Evolutionary conservation across 2,329 filamentous ascomycete species (phyloP).

Genomic region (Cercospora janseana): DNA sequence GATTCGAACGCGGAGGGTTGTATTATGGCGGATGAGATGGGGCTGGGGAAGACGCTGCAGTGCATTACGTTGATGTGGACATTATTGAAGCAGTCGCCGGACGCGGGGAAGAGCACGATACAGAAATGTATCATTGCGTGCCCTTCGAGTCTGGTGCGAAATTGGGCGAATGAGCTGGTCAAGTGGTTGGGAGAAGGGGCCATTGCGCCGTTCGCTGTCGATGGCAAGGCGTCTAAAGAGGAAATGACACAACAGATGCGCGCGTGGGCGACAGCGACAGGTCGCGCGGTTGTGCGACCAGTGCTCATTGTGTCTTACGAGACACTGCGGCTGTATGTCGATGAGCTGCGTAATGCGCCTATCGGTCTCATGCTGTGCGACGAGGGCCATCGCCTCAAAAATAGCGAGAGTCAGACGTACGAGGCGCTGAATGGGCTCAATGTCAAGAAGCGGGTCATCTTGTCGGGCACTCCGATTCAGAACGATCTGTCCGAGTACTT

Average conservation of each 20-base stretch:
- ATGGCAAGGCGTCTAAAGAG: constrained; percentile 93
- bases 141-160: constrained; percentile 91
- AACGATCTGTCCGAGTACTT: constrained; percentile 99
- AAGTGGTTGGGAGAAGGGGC: constrained; percentile 96
- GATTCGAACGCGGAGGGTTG: constrained; percentile 92
- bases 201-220: constrained; percentile 89
- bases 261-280: constrained; percentile 90
- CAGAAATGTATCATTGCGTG: constrained; percentile 97
- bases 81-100: constrained; percentile 87
- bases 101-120: constrained; percentile 89
- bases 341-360: constrained; percentile 82
- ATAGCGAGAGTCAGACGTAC: constrained; percentile 94
- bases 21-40: constrained; percentile 99
- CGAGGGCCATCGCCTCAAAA: constrained; percentile 94
- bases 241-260: constrained; percentile 85
- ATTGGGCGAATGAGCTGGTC: constrained; percentile 94
- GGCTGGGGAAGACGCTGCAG: constrained; percentile 92
- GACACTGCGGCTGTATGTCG: constrained; percentile 84
- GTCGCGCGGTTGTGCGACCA: constrained; percentile 83
- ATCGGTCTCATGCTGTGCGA: constrained; percentile 94
- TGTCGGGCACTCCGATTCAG: constrained; percentile 96
- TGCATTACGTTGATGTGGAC: constrained; percentile 98
- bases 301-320: constrained; percentile 98
- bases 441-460: constrained; percentile 85
- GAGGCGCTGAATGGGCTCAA: constrained; percentile 86